phyloP scores from a whole-genome alignment of 2,329 filamentous ascomycete genomes.

The Lachnum nothofagi region DNA sequence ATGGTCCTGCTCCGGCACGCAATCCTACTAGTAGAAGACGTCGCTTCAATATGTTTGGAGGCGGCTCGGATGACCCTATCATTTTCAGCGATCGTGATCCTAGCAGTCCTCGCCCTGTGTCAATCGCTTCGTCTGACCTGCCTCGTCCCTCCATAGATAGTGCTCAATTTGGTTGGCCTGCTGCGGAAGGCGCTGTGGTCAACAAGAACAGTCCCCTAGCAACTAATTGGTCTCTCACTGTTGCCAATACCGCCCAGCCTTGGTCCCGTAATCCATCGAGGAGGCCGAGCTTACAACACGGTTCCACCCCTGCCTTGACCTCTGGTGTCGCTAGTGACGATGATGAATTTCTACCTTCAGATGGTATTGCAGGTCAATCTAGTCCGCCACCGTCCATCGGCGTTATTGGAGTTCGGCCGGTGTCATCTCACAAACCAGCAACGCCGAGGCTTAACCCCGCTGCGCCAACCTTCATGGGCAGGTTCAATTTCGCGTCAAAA shows the following conservation, averaged over 20 bases:
- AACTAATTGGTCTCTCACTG: slow-evolving; percentile 45
- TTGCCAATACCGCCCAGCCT: slow-evolving; percentile 46
- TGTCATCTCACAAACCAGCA: slow-evolving; percentile 42
- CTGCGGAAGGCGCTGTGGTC: slow-evolving; percentile 40
- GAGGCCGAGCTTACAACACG: slow-evolving; percentile 72
- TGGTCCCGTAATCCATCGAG: slow-evolving; percentile 77
- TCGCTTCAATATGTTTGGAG: slow-evolving; percentile 43
- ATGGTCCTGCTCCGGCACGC: slow-evolving; percentile 30
- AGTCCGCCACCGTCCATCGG: slow-evolving; percentile 53
- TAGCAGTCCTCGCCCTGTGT: slow-evolving; percentile 60
- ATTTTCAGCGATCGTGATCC: slow-evolving; percentile 51
- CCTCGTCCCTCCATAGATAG: slow-evolving; percentile 76
- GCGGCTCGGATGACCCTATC: slow-evolving; percentile 41
- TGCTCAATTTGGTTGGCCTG: slow-evolving; percentile 64
- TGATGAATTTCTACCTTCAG: slow-evolving; percentile 58
- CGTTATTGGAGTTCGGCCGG: slow-evolving; percentile 74
- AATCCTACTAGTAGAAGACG: slow-evolving; percentile 22
- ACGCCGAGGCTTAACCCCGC: slow-evolving; percentile 73
- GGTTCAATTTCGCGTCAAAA: slow-evolving; percentile 51
- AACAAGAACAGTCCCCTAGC: slow-evolving; percentile 50
- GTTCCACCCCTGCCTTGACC: slow-evolving; percentile 60
- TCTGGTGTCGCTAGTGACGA: slow-evolving; percentile 59
- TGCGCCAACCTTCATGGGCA: slow-evolving; percentile 77
- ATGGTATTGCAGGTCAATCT: slow-evolving; percentile 47
- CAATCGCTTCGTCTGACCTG: slow-evolving; percentile 64